A percentile compares a stretch with the other conserved stretches of the same genome.
Evolutionary conservation across 768 basidiomycete genomes (phyloP).

Genomic region (Agaricus subrufescens): DNA sequence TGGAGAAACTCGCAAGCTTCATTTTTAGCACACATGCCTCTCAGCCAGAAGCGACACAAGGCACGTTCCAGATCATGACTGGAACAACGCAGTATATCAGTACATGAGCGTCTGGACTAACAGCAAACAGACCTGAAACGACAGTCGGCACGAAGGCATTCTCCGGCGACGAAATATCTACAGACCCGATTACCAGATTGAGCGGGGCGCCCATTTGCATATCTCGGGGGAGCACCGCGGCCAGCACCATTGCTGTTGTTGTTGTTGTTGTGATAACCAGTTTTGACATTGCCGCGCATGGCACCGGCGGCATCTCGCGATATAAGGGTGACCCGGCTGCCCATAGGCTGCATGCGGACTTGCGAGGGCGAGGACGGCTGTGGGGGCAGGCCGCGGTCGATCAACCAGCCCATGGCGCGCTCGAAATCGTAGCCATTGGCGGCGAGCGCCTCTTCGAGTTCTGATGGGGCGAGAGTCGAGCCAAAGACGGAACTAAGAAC

Average conservation of each 20-base stretch:
- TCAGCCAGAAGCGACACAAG: slow-evolving; percentile 94
- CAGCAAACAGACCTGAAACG: slow-evolving; percentile 77
- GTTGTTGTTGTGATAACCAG: slow-evolving; percentile 16
- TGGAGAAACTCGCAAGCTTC: slow-evolving; percentile 96
- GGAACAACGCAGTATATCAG: slow-evolving; percentile 3
- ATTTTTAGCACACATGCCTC: slow-evolving; percentile 95
- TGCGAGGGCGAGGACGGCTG: slow-evolving; percentile 35
- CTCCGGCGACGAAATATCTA: slow-evolving; percentile 93
- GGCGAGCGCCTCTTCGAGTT: slow-evolving; percentile 89
- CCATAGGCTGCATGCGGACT: slow-evolving; percentile 55
- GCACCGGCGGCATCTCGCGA: slow-evolving; percentile 42
- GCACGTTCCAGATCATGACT: slow-evolving; percentile 96
- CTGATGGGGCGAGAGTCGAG: slow-evolving; percentile 81
- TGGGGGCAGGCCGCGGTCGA: slow-evolving; percentile 61
- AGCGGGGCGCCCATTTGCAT: slow-evolving; percentile 51
- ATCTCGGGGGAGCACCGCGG: slow-evolving; percentile 30
- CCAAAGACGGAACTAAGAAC: slow-evolving; percentile 94
- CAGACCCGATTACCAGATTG: slow-evolving; percentile 79
- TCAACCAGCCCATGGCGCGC: slow-evolving; percentile 88
- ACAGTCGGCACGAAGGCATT: slow-evolving; percentile 94
- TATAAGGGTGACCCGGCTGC: slow-evolving; percentile 63
- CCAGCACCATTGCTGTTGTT: slow-evolving; percentile 23
- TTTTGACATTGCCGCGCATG: slow-evolving; percentile 36
- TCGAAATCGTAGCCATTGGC: slow-evolving; percentile 94
- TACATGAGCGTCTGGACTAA: slow-evolving; percentile 1